Conservation (phyloP, 805 yeast genomes). For the Hermanozyma aechmeae region DNA sequence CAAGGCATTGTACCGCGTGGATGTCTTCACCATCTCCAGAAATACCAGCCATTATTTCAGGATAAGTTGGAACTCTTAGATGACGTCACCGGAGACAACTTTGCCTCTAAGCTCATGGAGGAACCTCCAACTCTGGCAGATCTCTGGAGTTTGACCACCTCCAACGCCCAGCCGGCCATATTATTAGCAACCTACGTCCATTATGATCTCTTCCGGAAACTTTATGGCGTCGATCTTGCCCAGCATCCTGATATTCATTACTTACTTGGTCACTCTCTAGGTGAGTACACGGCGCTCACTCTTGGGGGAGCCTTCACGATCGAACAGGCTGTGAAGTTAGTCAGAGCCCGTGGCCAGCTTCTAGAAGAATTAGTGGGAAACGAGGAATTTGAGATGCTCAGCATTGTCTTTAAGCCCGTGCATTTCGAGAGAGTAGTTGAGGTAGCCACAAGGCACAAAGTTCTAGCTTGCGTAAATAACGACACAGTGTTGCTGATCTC, state of each 20-base stretch:
- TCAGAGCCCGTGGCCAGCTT: conserved; percentile 9
- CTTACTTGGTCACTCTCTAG: conserved; percentile 11
- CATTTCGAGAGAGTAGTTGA: conserved; percentile 14
- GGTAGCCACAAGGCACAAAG: conserved; percentile 10
- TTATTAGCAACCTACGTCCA: conserved; percentile 25
- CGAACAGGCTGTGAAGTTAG: conserved; percentile 6
- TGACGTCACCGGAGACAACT: conserved; percentile 4
- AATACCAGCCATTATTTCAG: conserved; percentile 4
- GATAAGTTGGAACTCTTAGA: conserved; percentile 7
- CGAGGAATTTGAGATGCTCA: conserved; percentile 21
- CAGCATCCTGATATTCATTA: conserved; percentile 5
- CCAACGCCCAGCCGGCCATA: conserved; percentile 47
- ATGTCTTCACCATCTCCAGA: conserved; percentile 5
- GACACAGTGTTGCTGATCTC: conserved; percentile 33
- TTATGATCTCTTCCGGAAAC: conserved; percentile 2
- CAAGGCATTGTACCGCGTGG: conserved; percentile 11
- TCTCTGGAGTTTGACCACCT: conserved; percentile 9
- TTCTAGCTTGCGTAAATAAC: conserved; percentile 42
- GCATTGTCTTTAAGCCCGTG: conserved; percentile 19
- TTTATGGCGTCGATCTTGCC: conserved; percentile 9
- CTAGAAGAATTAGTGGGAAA: conserved; percentile 5
- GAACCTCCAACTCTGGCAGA: conserved; percentile 4
- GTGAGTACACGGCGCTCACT: conserved; percentile 10
- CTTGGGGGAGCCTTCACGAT: conserved; percentile 8
- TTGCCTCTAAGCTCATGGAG: conserved; percentile 5